A percentile compares a stretch with the other conserved stretches of the same genome.
Conservation (phyloP, 345 rosid species). For the Rhizophora mangle region DNA sequence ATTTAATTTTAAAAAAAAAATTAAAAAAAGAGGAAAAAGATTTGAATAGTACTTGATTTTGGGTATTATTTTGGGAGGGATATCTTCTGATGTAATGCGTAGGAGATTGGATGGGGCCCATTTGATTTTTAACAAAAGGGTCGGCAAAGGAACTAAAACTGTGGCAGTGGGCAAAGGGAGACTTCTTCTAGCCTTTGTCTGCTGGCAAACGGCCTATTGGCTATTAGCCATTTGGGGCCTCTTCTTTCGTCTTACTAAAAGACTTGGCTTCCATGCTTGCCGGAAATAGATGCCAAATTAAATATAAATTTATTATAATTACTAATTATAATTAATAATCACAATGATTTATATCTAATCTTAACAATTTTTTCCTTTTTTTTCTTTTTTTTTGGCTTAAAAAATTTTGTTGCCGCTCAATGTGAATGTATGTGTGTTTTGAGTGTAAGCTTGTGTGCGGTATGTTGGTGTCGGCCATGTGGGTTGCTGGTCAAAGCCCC, state of each 20-base stretch:
- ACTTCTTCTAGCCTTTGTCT: too few species aligned
- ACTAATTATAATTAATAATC: too few species aligned
- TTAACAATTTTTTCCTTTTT: too few species aligned
- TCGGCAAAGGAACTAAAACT: background rate
- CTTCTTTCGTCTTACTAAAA: too few species aligned
- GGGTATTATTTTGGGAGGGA: constrained; percentile 16
- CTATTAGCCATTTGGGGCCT: too few species aligned
- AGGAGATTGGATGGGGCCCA: constrained; percentile 47
- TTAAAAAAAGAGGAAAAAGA: constrained; percentile 4
- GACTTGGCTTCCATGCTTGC: too few species aligned
- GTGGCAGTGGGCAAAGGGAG: background rate
- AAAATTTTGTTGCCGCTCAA: constrained; percentile 1
- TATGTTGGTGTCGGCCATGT: constrained; percentile 56
- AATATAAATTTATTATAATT: too few species aligned
- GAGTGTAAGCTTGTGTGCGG: constrained; percentile 1
- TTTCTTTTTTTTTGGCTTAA: too few species aligned
- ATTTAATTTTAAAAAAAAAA: constrained; percentile 4
- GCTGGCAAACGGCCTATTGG: too few species aligned
- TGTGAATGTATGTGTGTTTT: too few species aligned
- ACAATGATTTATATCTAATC: too few species aligned
- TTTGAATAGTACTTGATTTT: constrained; percentile 6
- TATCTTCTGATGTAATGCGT: constrained; percentile 42
- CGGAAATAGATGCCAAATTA: too few species aligned
- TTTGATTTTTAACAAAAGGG: background rate
- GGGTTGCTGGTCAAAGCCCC: constrained; percentile 15